Evolutionary conservation across 441 rosid species (phyloP).

Genomic region (Euphorbia schlechtendalii): DNA sequence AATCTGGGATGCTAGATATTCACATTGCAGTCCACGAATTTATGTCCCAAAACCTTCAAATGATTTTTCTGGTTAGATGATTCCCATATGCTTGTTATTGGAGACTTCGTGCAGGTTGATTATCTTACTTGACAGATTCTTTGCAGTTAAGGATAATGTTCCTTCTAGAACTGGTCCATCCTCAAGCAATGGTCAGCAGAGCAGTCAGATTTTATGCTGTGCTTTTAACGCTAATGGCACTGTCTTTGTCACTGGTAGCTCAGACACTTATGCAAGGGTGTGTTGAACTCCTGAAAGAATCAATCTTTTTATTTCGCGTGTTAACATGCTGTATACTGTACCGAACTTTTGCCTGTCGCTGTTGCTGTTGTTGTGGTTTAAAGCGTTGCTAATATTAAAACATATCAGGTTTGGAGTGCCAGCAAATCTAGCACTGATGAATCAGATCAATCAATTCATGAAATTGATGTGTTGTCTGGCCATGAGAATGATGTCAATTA

Average conservation of each 20-base stretch:
- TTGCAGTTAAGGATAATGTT: too few relatives aligned
- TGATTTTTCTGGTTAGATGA: not conserved
- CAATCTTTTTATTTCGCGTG: too few relatives aligned
- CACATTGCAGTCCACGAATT: conserved; percentile 64
- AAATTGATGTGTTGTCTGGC: conserved; percentile 87
- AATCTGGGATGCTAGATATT: conserved; percentile 90
- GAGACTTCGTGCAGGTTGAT: too few relatives aligned
- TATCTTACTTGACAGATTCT: too few relatives aligned
- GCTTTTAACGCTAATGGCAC: conserved; percentile 94
- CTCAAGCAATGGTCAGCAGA: conserved; percentile 48
- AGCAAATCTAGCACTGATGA: too few relatives aligned
- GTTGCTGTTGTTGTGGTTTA: too few relatives aligned
- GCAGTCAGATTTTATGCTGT: conserved; percentile 85
- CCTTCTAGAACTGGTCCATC: conserved; percentile 18
- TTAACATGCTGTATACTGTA: too few relatives aligned
- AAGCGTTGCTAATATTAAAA: too few relatives aligned
- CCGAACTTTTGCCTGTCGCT: too few relatives aligned
- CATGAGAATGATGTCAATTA: conserved; percentile 98
- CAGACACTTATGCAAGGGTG: conserved; percentile 94
- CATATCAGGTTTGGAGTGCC: too few relatives aligned
- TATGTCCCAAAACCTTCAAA: conserved; percentile 69
- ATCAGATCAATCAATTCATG: conserved; percentile 16
- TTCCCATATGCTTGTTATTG: too few relatives aligned
- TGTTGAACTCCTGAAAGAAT: conserved; percentile 30
- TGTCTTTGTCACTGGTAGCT: conserved; percentile 97